phyloP scores from a whole-genome alignment of 208 protist genomes.

The Herpetomonas samuelpessoai region DNA sequence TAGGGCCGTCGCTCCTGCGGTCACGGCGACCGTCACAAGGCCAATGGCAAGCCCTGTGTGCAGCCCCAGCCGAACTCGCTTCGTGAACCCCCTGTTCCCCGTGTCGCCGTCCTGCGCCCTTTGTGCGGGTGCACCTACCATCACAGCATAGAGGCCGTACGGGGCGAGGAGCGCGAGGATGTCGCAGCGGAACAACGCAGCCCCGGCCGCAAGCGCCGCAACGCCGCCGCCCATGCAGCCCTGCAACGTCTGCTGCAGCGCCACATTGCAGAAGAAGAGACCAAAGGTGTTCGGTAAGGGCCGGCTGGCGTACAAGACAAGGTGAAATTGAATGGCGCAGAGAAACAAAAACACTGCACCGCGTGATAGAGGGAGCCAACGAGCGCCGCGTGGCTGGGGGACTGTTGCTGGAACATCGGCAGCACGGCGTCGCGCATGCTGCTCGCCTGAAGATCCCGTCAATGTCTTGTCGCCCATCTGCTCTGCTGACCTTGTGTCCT shows the following conservation, averaged over 20 bases:
- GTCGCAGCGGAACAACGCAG: conserved; percentile 81
- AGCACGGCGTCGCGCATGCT: too few species aligned
- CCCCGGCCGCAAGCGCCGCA: conserved; percentile 26
- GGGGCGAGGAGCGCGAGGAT: conserved; percentile 65
- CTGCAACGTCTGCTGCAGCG: conserved; percentile 41
- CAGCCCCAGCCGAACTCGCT: background rate
- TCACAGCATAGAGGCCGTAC: conserved; percentile 22
- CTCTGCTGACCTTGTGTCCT: too few species aligned
- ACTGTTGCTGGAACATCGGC: too few species aligned
- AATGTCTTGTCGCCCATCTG: background rate
- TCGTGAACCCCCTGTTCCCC: too few species aligned
- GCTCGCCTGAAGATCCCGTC: too few species aligned
- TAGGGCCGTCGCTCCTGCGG: conserved; percentile 28
- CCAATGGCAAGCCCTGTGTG: conserved; percentile 13
- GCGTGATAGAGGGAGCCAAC: conserved; percentile 1
- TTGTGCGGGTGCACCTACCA: conserved; percentile 1
- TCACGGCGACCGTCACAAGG: conserved; percentile 13
- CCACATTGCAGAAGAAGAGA: conserved; percentile 39
- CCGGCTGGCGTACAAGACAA: conserved; percentile 87
- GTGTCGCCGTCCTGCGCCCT: background rate
- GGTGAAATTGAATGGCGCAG: conserved; percentile 79
- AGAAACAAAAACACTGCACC: conserved; percentile 42
- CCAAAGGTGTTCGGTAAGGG: conserved; percentile 93
- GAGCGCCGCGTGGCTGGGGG: too few species aligned
- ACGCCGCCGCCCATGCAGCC: conserved; percentile 14